These are phyloP conservation scores for Amoebophrya sp. DNA, from an alignment of 169 alveolate species.

Conservation along the genomic window DNA sequence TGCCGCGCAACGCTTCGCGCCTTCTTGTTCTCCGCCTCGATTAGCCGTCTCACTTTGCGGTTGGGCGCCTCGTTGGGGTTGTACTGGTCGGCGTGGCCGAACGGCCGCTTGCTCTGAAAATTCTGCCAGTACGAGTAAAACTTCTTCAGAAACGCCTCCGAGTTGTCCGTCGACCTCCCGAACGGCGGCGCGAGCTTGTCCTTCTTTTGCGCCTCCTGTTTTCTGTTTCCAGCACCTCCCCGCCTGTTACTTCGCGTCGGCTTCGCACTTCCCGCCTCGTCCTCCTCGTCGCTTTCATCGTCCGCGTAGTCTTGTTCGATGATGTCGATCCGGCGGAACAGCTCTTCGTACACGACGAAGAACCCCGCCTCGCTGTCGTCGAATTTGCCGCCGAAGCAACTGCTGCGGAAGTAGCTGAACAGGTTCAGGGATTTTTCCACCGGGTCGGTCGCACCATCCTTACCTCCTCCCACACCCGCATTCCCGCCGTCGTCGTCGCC, in stretches of 20 bases:
- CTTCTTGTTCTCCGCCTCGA: conserved; percentile 26
- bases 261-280: too few relatives aligned
- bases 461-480: neutral
- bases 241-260: too few relatives aligned
- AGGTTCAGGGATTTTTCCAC: neutral
- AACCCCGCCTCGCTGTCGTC: neutral
- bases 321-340: neutral
- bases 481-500: neutral
- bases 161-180: neutral
- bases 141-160: neutral
- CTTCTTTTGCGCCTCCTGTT: neutral
- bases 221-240: too few relatives aligned
- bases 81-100: neutral
- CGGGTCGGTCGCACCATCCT: neutral
- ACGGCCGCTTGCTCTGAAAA: neutral
- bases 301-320: neutral
- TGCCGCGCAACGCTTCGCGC: conserved; percentile 13
- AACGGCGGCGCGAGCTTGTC: neutral
- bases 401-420: neutral
- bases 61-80: neutral
- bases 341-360: neutral
- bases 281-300: neutral
- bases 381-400: neutral
- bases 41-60: conserved; percentile 10
- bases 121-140: neutral